Evolutionary conservation across 352 stramenopile species (phyloP).

Genomic region (Thraustotheca clavata): DNA sequence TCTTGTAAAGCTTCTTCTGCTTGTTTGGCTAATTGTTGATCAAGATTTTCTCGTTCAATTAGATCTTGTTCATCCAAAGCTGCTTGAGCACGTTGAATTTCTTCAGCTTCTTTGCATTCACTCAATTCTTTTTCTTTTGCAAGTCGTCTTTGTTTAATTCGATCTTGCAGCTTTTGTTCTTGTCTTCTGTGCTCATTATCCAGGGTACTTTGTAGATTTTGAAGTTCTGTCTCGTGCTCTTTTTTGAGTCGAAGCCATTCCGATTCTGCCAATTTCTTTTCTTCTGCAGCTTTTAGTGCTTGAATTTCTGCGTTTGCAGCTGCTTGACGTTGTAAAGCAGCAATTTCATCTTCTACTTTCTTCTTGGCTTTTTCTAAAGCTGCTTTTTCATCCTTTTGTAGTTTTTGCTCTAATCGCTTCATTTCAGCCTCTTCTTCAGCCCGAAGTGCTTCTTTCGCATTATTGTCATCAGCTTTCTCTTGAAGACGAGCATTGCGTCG

Average conservation of each 20-base stretch:
- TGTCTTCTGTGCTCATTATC: constrained; percentile 47
- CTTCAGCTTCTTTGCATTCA: not conserved
- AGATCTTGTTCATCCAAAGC: constrained; percentile 13
- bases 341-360: constrained; percentile 20
- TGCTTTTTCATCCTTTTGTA: constrained; percentile 19
- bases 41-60: constrained; percentile 24
- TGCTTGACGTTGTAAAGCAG: constrained; percentile 10
- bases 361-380: not conserved
- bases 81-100: constrained; percentile 14
- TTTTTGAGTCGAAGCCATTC: constrained; percentile 45
- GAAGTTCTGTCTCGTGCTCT: constrained; percentile 52
- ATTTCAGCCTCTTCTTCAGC: constrained; percentile 27
- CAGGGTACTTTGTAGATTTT: constrained; percentile 34
- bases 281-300: constrained; percentile 13
- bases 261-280: constrained; percentile 39
- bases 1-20: constrained; percentile 37
- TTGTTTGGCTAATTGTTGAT: constrained; percentile 27
- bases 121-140: constrained; percentile 11
- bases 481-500: no score
- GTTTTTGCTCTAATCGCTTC: constrained; percentile 31
- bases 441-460: constrained; percentile 12
- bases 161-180: constrained; percentile 45
- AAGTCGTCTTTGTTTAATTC: constrained; percentile 22
- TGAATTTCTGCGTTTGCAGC: constrained; percentile 3
- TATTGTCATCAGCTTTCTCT: constrained; percentile 29